Evolutionary conservation across 73 alveolate genomes (phyloP), one percentile per base, ranked within the genome.

Genomic region (Stentor coeruleus): DNA sequence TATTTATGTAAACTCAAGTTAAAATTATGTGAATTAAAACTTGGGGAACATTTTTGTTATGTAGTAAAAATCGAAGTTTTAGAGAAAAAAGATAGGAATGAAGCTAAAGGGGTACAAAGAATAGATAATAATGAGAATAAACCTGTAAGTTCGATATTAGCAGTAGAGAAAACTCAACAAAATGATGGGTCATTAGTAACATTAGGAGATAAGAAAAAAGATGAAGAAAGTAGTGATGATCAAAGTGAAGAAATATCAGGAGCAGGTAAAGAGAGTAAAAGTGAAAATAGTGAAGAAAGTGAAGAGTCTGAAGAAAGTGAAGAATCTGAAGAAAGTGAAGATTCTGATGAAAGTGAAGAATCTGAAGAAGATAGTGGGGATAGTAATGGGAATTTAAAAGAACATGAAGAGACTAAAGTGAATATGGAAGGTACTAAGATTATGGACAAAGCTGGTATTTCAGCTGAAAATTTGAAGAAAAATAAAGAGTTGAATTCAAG

Each of bases 231-330:
- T 20, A 31, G 28, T n/a, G 15, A n/a, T 20, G 28, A 31, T 2
- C 35, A 57, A 57, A 57, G 73, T 31, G 35, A 57, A 57, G 73
- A 57, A 57, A 57, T 57, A 20, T 57, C 73, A 57, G 73, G 73
- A 31, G 15, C 73, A 57, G 28, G 73, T 2, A 31, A 57, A 57
- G 73, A 57, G 28, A 31, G 28, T 20, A 57, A 31, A n/a, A 57
- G 73, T 31, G 73, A 57, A 2, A 31, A 57, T n/a, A 31, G 28
- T 0, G 15, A n/a, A 20, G 73, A 31, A 57, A 31, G 28, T 20
- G 73, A 57, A 57, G 73, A 57, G 35, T 20, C 35, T 2, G 28
- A 31, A n/a, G 73, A 57, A 2, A 57, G 73, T 2, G 73, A 57
- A 57, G 73, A 57, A 57, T 57, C 73, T 20, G 73, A 57, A 57